These are phyloP conservation scores for Smittium mucronatum DNA, from an alignment of 371 early-diverging fungal species.

Conservation along the genomic window DNA sequence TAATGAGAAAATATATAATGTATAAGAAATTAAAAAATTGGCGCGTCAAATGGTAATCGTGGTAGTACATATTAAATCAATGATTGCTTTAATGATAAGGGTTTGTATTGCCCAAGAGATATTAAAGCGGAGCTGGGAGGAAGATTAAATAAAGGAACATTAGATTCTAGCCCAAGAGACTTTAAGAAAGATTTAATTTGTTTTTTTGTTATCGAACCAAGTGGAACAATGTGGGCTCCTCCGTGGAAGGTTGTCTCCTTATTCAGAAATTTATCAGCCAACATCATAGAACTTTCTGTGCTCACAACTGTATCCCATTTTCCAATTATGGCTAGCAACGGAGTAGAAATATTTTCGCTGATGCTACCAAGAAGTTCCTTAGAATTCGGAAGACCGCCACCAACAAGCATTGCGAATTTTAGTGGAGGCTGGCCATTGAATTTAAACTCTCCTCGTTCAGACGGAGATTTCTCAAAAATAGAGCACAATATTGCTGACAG, in stretches of 20 bases:
- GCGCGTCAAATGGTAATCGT: too few relatives aligned
- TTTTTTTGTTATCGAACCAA: neutral
- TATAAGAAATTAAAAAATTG: too few relatives aligned
- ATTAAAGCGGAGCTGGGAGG: too few relatives aligned
- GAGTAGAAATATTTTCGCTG: neutral
- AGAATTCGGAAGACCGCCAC: neutral
- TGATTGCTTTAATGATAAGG: too few relatives aligned
- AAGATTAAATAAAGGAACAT: too few relatives aligned
- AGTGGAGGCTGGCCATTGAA: neutral
- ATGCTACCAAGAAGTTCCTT: neutral
- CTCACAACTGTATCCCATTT: slow-evolving; percentile 10
- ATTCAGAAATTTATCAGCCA: neutral
- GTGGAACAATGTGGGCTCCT: slow-evolving; percentile 8
- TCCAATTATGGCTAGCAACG: neutral
- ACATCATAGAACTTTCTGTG: slow-evolving; percentile 9
- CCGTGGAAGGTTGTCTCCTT: neutral
- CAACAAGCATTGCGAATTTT: slow-evolving; percentile 7
- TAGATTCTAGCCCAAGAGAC: too few relatives aligned
- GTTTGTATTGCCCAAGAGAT: too few relatives aligned
- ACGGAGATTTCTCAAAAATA: neutral
- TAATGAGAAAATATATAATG: too few relatives aligned
- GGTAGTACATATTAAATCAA: too few relatives aligned
- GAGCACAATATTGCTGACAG: slow-evolving; percentile 6
- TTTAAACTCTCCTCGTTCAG: neutral
- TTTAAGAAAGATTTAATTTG: neutral